Percentiles rank a stretch among this genome's conserved stretches.
phyloP scores from a whole-genome alignment of 2,329 filamentous ascomycete species.

The Curvularia verruculosa region DNA sequence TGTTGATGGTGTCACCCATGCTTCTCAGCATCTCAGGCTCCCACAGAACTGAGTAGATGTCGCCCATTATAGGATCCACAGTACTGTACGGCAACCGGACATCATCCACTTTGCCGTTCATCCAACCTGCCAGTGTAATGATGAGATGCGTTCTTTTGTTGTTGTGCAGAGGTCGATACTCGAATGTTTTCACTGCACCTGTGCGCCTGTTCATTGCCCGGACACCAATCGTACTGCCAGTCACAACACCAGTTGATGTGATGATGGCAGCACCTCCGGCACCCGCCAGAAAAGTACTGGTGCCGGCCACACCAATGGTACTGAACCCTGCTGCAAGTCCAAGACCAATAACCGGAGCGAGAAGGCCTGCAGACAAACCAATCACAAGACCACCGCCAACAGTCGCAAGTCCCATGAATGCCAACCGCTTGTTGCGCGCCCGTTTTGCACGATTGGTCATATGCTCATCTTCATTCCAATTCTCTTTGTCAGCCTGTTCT shows the following conservation, averaged over 20 bases:
- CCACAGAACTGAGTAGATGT: constrained; percentile 96
- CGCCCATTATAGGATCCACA: constrained; percentile 96
- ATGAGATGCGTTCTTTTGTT: constrained; percentile 97
- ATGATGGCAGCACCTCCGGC: constrained; percentile 93
- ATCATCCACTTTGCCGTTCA: constrained; percentile 97
- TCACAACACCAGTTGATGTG: constrained; percentile 84
- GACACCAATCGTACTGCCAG: constrained; percentile 84
- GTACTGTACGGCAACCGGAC: constrained; percentile 95
- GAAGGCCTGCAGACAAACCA: constrained; percentile 86
- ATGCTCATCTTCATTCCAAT: constrained; percentile 96
- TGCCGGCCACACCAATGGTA: constrained; percentile 90
- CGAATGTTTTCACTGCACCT: constrained; percentile 92
- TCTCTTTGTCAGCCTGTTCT: constrained; percentile 90
- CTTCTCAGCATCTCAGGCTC: constrained; percentile 97
- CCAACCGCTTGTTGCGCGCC: constrained; percentile 80
- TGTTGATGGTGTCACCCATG: constrained; percentile 99
- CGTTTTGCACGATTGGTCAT: constrained; percentile 84
- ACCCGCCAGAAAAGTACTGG: constrained; percentile 85
- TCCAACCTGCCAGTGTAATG: constrained; percentile 94
- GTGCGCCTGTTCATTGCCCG: constrained; percentile 86
- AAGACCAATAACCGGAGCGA: constrained; percentile 92
- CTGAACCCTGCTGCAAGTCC: constrained; percentile 94
- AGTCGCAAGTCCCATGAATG: constrained; percentile 96
- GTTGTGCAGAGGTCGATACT: constrained; percentile 95
- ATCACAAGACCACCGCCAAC: constrained; percentile 95